Evolutionary conservation across 345 rosid species (phyloP), one percentile per base, ranked within the genome.

Genomic region (Moricandia moricandioides): DNA sequence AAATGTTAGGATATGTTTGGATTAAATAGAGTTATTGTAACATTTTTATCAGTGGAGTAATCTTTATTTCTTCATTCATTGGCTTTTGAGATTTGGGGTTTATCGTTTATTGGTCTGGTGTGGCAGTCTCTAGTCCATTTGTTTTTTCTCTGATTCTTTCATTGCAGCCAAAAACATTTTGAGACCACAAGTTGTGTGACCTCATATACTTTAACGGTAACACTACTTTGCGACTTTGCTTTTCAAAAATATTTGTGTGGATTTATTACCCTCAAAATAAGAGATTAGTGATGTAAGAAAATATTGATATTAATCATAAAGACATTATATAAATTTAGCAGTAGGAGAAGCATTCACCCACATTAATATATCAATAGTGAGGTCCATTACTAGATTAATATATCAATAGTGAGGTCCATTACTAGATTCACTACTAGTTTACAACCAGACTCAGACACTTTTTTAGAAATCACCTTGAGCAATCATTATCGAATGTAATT

Each of bases 41-140:
- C 17, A 64, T 71, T 57, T 69, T 84, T 86, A 89, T 88, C 89
- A 74, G 10, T 58, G 54, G 45, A 49, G 54, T 74, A 43, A 85
- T 85, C 88, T 74, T 21, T 62, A 69, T 70, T 87, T 76, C 65
- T 66, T 10, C 13, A 70, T 30, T 82, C 80, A 89, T 86, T 89
- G 90, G 96, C 5, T 7, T 72, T 62, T 43, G 63, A 74, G 92
- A 86, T 89, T 86, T 57, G 79, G 37, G 71, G 56, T 37, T 65
- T 29, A 70, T 62, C 75, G 73, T 70, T 61, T 43, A 49, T 3
- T 14, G 4, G 11, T 21, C 75, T 77, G 37, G 77, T 62, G 54
- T 85, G 89, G 80, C 85, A 67, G 14, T 65, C 69, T 76, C 29
- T 69, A 29, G 51, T 18, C 89, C 86, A 87, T 83, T 40, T 80